Base-by-base conservation (phyloP, 148 eudicot species). In the Polygonum maritimum region DNA sequence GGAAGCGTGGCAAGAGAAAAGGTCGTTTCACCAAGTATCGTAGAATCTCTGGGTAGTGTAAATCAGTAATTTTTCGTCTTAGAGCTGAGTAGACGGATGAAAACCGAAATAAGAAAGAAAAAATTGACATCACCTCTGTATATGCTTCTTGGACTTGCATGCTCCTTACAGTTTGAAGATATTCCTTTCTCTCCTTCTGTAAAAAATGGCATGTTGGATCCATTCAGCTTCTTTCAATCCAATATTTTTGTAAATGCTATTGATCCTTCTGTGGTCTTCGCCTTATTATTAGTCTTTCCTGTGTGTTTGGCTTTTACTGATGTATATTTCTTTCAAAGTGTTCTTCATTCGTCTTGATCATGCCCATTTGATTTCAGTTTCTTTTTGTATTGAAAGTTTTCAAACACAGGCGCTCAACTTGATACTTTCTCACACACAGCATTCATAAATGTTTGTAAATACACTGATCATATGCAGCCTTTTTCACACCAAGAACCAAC, bases 1-100 rank as follows among this genome's bases (percentile, higher is more conserved):
- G 58, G 69, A 76, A 76, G 74, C 78, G 78, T 14, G 74, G 54
- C 40, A 76, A 60, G 78, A 22, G 74, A 63, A 76, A 67, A 67
- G 58, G 74, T 63, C 58, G 58, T 7, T 67, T 70, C 16, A 63
- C n/a, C 49, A 76, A 41, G 45, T 76, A 70, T 22, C 45, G 72
- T 15, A 60, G 63, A 62, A 26, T 73, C 12, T 76, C 73, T n/a
- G 78, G 74, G 60, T 76, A 67, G 78, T 58, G 71, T 67, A 67
- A 35, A 67, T 67, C 10, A 35, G 40, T 67, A 67, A 67, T 35
- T 35, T 33, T 35, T 67, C 36, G 19, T 15, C 36, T 67, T 67
- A 35, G 71, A 67, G 71, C 38, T 41, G 8, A 14, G 16, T 26
- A 63, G 70, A 10, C 33, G 39, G 35, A 33, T 5, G 7, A 26